phyloP scores from a whole-genome alignment of 257 asterid genomes.

The Perilla frutescens region DNA sequence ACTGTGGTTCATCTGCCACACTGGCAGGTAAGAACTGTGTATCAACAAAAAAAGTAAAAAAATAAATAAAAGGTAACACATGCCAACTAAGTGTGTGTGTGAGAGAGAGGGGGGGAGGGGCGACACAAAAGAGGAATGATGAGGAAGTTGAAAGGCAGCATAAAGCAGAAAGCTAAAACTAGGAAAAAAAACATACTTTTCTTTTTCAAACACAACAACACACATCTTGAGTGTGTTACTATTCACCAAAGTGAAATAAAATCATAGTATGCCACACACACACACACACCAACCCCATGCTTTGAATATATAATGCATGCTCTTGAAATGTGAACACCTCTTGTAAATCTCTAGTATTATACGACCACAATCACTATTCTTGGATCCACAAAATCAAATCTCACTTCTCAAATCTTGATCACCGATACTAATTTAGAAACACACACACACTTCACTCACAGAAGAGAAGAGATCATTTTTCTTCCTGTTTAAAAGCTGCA shows the following conservation, averaged over 20 bases:
- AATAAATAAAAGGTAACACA: conserved; percentile 9
- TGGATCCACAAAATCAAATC: conserved; percentile 49
- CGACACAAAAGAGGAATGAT: conserved; percentile 46
- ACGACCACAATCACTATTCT: conserved; percentile 33
- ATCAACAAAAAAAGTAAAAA: neutral
- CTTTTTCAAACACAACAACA: conserved; percentile 21
- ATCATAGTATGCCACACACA: conserved; percentile 22
- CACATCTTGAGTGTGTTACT: conserved; percentile 35
- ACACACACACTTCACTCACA: neutral
- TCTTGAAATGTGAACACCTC: conserved; percentile 40
- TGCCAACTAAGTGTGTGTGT: conserved; percentile 26
- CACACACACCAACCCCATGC: conserved; percentile 45
- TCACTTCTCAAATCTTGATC: conserved; percentile 35
- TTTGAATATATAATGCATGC: conserved; percentile 50
- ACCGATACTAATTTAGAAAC: conserved; percentile 6
- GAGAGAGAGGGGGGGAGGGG: conserved; percentile 16
- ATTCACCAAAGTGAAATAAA: conserved; percentile 45
- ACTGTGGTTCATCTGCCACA: conserved; percentile 29
- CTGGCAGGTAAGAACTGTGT: conserved; percentile 33
- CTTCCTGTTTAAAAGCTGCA: conserved; percentile 22
- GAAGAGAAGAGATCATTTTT: neutral
- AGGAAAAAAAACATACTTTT: conserved; percentile 24
- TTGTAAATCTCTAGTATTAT: conserved; percentile 4
- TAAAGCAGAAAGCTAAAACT: conserved; percentile 47
- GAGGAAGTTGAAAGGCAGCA: conserved; percentile 48